These are phyloP conservation scores for Clathrospora elynae DNA, from an alignment of 2,329 filamentous ascomycete species.

Conservation along the genomic window DNA sequence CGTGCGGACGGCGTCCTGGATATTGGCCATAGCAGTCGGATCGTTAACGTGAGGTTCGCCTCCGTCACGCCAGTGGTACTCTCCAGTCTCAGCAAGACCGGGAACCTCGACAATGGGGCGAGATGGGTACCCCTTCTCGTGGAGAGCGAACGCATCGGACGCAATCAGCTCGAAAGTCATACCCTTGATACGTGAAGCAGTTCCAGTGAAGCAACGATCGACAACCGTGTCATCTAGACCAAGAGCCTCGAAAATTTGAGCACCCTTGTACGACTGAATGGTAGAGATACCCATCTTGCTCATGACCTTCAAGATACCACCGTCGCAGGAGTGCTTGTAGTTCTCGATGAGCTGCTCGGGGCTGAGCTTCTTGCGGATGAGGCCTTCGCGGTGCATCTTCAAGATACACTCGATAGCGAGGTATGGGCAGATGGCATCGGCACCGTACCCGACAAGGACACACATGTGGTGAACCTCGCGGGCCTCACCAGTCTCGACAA, in stretches of 20 bases:
- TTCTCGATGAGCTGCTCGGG: conserved; percentile 87
- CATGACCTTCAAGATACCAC: conserved; percentile 98
- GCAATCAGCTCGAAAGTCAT: conserved; percentile 93
- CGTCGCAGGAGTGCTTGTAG: conserved; percentile 95
- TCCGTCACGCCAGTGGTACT: conserved; percentile 98
- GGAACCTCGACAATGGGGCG: conserved; percentile 75
- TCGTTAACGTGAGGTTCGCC: conserved; percentile 96
- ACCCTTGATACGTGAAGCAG: conserved; percentile 91
- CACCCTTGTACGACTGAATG: conserved; percentile 93
- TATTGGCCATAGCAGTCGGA: conserved; percentile 91
- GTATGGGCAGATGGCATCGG: conserved; percentile 92
- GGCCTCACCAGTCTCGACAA: conserved; percentile 92
- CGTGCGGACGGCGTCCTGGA: conserved; percentile 92
- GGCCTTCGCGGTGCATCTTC: conserved; percentile 91
- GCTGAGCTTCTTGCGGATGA: conserved; percentile 87
- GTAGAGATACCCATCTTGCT: conserved; percentile 99
- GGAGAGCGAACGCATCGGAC: conserved; percentile 91
- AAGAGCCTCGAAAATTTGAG: conserved; percentile 95
- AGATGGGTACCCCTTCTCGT: conserved; percentile 89
- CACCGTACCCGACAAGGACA: conserved; percentile 94
- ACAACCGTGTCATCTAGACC: conserved; percentile 91
- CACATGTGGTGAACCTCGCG: conserved; percentile 99
- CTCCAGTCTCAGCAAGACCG: conserved; percentile 87
- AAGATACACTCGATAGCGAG: conserved; percentile 94
- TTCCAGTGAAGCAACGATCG: conserved; percentile 92